Evolutionary conservation across 306 rosid species (phyloP), one percentile per base, ranked within the genome.

Genomic region (Echinosophora koreensis): DNA sequence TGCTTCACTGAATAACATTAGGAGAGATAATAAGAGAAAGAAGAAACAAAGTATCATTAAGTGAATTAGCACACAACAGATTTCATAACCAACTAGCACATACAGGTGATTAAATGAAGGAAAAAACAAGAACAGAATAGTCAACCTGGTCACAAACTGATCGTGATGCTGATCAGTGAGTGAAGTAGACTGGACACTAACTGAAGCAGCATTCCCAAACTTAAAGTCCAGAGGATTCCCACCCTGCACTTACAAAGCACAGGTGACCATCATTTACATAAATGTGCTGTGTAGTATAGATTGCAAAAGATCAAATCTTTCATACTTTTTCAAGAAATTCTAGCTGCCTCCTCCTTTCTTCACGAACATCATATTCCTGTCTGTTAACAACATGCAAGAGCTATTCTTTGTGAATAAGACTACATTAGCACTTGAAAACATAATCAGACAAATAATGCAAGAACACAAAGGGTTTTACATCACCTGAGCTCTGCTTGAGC

Each of bases 401-500:
- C 72, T 50, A 82, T 79, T 62, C 67, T 66, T 38, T 2, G 58
- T 37, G 22, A 51, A 76, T 12, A 56, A 71, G 66, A 77, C 41
- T 71, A 77, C 10, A 69, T 57, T 63, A 71, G 58, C 47, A 16
- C 67, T 11, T 16, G 30, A 84, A 73, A 69, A 15, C 16, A 51
- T 38, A 35, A 27, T 34, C 47, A 79, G 54, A 79, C 54, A 61
- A 47, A 83, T 49, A 74, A 50, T 9, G 22, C 17, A 87, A 84
- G 55, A 58, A 66, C 22, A 44, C 10, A 62, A 81, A 70, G n/a
- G 47, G 61, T 41, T 74, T 62, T 74, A 49, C 67, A 44, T 77
- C 80, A 96, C 99, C 99, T 93, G 88, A 96, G 98, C 82, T 89
- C 98, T 42, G 87, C 90, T 80, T 93, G 99, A 83, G 96, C 98